Evolutionary conservation across 257 asterid genomes (phyloP).

Genomic region (Gentiana macrophylla): DNA sequence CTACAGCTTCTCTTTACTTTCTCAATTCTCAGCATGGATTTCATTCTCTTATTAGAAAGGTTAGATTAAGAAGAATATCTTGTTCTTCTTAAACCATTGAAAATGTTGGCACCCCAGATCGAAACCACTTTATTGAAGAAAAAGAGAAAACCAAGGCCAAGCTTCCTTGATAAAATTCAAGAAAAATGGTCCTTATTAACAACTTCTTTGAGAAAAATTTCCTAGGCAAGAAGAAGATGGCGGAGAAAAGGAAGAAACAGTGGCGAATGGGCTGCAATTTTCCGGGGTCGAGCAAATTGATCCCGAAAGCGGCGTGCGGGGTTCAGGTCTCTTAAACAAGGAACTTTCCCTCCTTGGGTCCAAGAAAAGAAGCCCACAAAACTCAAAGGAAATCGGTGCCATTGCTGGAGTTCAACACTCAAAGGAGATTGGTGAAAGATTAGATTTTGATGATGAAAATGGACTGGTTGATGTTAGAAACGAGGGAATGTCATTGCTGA

Average conservation of each 20-base stretch:
- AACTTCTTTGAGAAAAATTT: conserved; percentile 42
- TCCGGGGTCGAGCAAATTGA: conserved; percentile 16
- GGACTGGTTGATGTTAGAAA: no score
- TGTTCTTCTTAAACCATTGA: conserved; percentile 42
- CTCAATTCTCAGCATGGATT: conserved; percentile 10
- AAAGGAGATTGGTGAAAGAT: no score
- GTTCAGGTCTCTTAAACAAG: conserved; percentile 20
- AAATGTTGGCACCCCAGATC: conserved; percentile 8
- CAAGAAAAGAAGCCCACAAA: no score
- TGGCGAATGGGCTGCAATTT: conserved; percentile 8
- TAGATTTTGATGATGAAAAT: no score
- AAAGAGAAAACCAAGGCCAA: conserved; percentile 74
- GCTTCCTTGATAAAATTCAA: conserved; percentile 66
- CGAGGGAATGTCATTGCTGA: no score
- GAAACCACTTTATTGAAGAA: conserved; percentile 22
- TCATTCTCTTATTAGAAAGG: conserved; percentile 14
- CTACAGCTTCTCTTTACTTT: conserved; percentile 18
- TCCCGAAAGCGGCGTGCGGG: conserved; percentile 15
- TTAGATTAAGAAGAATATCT: conserved; percentile 18
- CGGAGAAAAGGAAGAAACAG: conserved; percentile 18
- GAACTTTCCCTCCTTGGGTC: conserved; percentile 59
- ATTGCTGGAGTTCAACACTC: no score
- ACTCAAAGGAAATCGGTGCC: no score
- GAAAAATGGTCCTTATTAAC: conserved; percentile 66
- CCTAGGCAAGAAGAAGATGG: conserved; percentile 53